phyloP scores from a whole-genome alignment of 108 stramenopile genomes.

The Conticribra weissflogii region DNA sequence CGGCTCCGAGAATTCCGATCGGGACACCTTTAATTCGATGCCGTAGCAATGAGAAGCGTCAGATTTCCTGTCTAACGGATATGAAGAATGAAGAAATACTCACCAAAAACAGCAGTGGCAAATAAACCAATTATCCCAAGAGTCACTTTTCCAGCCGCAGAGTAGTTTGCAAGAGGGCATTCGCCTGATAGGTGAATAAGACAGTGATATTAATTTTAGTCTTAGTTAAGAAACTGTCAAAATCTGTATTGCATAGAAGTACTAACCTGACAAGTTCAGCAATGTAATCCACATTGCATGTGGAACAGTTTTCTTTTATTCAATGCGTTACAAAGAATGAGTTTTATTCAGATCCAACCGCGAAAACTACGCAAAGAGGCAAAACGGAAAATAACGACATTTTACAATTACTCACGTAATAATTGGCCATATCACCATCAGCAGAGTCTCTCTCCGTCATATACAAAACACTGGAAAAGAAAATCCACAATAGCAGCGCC shows the following conservation, averaged over 20 bases:
- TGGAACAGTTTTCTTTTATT: conserved; percentile 66
- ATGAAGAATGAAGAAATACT: not conserved
- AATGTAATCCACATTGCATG: conserved; percentile 93
- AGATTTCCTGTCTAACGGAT: not conserved
- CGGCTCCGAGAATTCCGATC: conserved; percentile 88
- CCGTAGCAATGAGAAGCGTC: not conserved
- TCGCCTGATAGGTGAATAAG: conserved; percentile 91
- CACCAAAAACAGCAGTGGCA: conserved; percentile 67
- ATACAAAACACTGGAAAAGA: conserved; percentile 79
- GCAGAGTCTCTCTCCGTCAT: conserved; percentile 83
- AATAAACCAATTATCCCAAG: conserved; percentile 84
- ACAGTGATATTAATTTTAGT: too few species aligned
- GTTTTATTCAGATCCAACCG: not conserved
- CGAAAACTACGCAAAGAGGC: not conserved
- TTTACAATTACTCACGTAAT: conserved; percentile 24
- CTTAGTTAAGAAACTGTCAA: too few species aligned
- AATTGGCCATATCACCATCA: conserved; percentile 76
- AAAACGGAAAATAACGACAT: conserved; percentile 33
- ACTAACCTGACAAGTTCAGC: conserved; percentile 87
- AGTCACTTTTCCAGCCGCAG: conserved; percentile 71
- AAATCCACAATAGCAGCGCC: conserved; percentile 84
- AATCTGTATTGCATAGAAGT: conserved; percentile 77
- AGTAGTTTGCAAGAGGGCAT: conserved; percentile 84
- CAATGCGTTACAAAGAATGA: not conserved
- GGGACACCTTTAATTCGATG: conserved; percentile 74